Percentiles rank a stretch among this genome's conserved stretches.
These are phyloP conservation scores for Anthoceros angustus DNA, from an alignment of 225 moss, liverwort and hornwort species.

Conservation along the genomic window DNA sequence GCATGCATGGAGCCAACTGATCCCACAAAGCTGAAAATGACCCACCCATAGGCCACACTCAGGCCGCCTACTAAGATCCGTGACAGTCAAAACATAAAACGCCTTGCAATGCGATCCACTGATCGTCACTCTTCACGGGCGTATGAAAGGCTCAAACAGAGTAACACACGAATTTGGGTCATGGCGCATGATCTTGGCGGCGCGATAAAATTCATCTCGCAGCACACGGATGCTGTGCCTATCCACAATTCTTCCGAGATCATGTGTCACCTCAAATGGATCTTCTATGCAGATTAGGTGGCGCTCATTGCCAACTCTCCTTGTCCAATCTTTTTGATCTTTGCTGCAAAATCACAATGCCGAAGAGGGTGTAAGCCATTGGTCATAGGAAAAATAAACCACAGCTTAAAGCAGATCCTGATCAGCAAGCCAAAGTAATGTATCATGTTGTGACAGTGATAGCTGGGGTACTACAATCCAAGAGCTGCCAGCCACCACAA, in stretches of 20 bases:
- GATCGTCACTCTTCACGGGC: constrained; percentile 29
- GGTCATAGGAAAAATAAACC: not conserved
- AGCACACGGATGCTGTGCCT: constrained; percentile 86
- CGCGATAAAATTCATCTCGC: constrained; percentile 84
- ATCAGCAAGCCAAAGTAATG: no score
- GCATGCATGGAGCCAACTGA: no score
- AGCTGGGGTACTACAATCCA: no score
- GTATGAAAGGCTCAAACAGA: constrained; percentile 72
- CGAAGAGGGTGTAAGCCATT: not conserved
- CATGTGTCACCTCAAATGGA: constrained; percentile 75
- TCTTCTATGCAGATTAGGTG: constrained; percentile 98
- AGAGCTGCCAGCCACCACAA: no score
- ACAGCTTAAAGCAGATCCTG: no score
- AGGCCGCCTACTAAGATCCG: not conserved
- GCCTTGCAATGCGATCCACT: not conserved
- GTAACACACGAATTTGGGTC: constrained; percentile 51
- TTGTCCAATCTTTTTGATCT: constrained; percentile 98
- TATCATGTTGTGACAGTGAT: no score
- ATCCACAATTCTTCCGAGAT: constrained; percentile 98
- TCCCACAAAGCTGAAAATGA: not conserved
- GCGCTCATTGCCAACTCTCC: constrained; percentile 93
- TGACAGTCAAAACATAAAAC: not conserved
- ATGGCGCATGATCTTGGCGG: constrained; percentile 59
- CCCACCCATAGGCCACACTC: not conserved
- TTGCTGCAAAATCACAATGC: constrained; percentile 36